phyloP scores from a whole-genome alignment of 495 filamentous ascomycete genomes.

The Pyronema omphalodes region DNA sequence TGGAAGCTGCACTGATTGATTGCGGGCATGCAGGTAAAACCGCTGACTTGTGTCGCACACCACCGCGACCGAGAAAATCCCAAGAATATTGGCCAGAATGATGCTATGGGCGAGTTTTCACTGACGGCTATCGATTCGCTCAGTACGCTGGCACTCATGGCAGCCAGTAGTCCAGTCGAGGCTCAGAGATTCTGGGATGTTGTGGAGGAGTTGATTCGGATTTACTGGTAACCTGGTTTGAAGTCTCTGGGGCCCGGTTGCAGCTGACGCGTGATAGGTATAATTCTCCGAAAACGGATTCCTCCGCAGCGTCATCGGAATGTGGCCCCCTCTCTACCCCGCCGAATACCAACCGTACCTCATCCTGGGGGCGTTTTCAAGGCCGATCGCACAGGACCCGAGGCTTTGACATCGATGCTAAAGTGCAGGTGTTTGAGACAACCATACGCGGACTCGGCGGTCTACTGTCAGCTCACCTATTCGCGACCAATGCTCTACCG shows the following conservation, averaged over 20 bases:
- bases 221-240: conserved; percentile 15
- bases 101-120: conserved; percentile 92
- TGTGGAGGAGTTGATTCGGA: conserved; percentile 40
- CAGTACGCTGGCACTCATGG: conserved; percentile 78
- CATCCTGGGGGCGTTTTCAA: conserved; percentile 18
- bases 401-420: conserved; percentile 90
- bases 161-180: conserved; percentile 35
- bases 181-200: conserved; percentile 32
- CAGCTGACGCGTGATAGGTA: conserved; percentile 10
- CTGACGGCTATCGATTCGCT: conserved; percentile 88
- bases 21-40: conserved; percentile 42
- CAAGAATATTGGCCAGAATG: conserved; percentile 72
- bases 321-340: background rate
- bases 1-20: background rate
- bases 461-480: conserved; percentile 78
- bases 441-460: conserved; percentile 89
- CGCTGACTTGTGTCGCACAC: conserved; percentile 65
- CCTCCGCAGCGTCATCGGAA: too few relatives aligned
- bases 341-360: background rate
- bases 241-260: background rate
- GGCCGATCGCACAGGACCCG: conserved; percentile 29
- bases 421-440: conserved; percentile 95
- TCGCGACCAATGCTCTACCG: conserved; percentile 53
- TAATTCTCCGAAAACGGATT: conserved; percentile 12
- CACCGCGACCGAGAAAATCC: conserved; percentile 67